These are phyloP conservation scores for Globisporangium nagaii DNA, from an alignment of 352 stramenopile genomes.

Conservation along the genomic window DNA sequence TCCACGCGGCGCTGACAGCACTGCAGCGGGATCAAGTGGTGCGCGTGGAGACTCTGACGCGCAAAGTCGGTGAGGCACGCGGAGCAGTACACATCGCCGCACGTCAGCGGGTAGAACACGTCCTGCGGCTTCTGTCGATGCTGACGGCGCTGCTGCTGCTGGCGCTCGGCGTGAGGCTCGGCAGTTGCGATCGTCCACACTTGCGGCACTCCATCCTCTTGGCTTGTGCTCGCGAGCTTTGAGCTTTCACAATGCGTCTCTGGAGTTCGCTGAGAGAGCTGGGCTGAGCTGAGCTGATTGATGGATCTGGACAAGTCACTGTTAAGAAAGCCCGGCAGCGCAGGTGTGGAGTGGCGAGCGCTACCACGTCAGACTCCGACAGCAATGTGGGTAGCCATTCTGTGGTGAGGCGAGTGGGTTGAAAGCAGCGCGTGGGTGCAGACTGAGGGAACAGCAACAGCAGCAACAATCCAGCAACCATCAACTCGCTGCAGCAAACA, in stretches of 20 bases:
- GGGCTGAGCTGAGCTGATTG: not conserved
- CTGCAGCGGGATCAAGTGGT: slow-evolving; percentile 17
- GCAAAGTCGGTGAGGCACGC: slow-evolving; percentile 15
- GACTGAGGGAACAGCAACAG: too few relatives aligned
- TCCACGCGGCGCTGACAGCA: slow-evolving; percentile 33
- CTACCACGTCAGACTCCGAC: too few relatives aligned
- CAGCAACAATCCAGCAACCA: too few relatives aligned
- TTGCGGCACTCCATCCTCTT: not conserved
- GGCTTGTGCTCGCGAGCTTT: not conserved
- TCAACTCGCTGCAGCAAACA: too few relatives aligned
- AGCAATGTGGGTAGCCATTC: too few relatives aligned
- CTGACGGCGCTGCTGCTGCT: not conserved
- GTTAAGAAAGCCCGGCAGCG: not conserved
- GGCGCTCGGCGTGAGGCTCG: not conserved
- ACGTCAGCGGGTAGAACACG: slow-evolving; percentile 30
- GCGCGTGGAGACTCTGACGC: slow-evolving; percentile 16
- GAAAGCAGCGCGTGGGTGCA: too few relatives aligned
- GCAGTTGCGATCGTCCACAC: not conserved
- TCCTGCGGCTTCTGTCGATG: not conserved
- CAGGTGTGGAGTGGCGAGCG: too few relatives aligned
- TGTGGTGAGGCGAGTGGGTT: too few relatives aligned
- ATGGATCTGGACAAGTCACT: not conserved
- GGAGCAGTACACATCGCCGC: slow-evolving; percentile 33
- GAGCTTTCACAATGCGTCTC: not conserved
- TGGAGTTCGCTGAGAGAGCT: not conserved